phyloP scores from a whole-genome alignment of 805 yeast genomes.

The Cyberlindnera nakhonratchasimensis region DNA sequence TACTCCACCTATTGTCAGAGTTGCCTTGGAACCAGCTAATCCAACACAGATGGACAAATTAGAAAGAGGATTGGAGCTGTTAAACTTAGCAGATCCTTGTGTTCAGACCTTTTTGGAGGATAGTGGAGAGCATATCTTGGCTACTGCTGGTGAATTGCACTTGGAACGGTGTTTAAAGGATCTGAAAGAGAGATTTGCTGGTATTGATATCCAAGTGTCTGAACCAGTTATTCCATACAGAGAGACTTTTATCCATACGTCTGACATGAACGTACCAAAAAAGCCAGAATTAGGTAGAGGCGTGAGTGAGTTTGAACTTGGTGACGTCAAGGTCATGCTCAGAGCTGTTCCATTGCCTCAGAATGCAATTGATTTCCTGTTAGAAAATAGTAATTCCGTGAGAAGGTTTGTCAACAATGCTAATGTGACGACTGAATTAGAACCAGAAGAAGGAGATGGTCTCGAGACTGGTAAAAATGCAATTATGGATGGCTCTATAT shows the following conservation, averaged over 20 bases:
- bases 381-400: slow-evolving; percentile 44
- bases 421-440: slow-evolving; percentile 15
- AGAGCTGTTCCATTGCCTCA: slow-evolving; percentile 54
- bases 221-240: slow-evolving; percentile 93
- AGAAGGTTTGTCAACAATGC: slow-evolving; percentile 30
- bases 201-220: slow-evolving; percentile 79
- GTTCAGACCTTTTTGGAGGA: slow-evolving; percentile 84
- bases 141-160: slow-evolving; percentile 96
- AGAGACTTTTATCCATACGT: slow-evolving; percentile 63
- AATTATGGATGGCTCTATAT: slow-evolving; percentile 27
- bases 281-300: slow-evolving; percentile 47
- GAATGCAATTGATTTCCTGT: slow-evolving; percentile 45
- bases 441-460: slow-evolving; percentile 22
- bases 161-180: slow-evolving; percentile 93
- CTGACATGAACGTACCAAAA: slow-evolving; percentile 51
- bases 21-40: slow-evolving; percentile 92
- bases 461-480: slow-evolving; percentile 24
- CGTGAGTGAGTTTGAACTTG: slow-evolving; percentile 46
- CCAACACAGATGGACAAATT: slow-evolving; percentile 75
- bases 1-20: slow-evolving; percentile 89
- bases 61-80: slow-evolving; percentile 71
- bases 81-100: slow-evolving; percentile 92
- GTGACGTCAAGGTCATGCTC: slow-evolving; percentile 41
- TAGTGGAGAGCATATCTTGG: slow-evolving; percentile 87
- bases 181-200: slow-evolving; percentile 86